These are phyloP conservation scores for Lagenidium sp. DNA, from an alignment of 352 stramenopile species.

Conservation along the genomic window DNA sequence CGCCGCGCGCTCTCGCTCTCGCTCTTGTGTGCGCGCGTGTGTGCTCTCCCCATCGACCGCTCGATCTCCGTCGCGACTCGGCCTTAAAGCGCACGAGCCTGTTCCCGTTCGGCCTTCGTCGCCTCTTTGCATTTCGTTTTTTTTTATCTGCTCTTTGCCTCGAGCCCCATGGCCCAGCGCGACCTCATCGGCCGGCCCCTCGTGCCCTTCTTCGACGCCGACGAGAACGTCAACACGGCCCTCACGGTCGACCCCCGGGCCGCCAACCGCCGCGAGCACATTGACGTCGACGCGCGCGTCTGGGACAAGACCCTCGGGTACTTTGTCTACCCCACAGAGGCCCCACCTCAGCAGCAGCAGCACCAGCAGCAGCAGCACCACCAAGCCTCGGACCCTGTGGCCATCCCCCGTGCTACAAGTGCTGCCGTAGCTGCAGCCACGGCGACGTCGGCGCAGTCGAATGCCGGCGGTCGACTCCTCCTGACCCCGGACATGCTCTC, in stretches of 20 bases:
- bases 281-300: slow-evolving; percentile 75
- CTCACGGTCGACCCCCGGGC: slow-evolving; percentile 29
- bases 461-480: slow-evolving; percentile 26
- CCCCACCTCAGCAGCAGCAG: not conserved
- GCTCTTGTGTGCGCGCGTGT: too few species aligned
- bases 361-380: not conserved
- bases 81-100: not conserved
- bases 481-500: slow-evolving; percentile 66
- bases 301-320: slow-evolving; percentile 80
- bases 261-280: slow-evolving; percentile 30
- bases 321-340: slow-evolving; percentile 68
- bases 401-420: slow-evolving; percentile 3
- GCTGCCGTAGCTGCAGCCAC: not conserved
- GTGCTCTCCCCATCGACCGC: slow-evolving; percentile 3
- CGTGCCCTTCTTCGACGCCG: slow-evolving; percentile 64
- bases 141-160: not conserved
- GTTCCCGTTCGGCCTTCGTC: too few species aligned
- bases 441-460: slow-evolving; percentile 5
- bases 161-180: slow-evolving; percentile 6
- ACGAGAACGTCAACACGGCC: slow-evolving; percentile 68
- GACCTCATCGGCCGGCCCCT: slow-evolving; percentile 54
- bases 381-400: slow-evolving; percentile 18
- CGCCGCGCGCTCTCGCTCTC: too few species aligned
- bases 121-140: not conserved
- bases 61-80: too few species aligned